Evolutionary conservation across 2,329 filamentous ascomycete species (phyloP).

Genomic region (Septoria linicola): DNA sequence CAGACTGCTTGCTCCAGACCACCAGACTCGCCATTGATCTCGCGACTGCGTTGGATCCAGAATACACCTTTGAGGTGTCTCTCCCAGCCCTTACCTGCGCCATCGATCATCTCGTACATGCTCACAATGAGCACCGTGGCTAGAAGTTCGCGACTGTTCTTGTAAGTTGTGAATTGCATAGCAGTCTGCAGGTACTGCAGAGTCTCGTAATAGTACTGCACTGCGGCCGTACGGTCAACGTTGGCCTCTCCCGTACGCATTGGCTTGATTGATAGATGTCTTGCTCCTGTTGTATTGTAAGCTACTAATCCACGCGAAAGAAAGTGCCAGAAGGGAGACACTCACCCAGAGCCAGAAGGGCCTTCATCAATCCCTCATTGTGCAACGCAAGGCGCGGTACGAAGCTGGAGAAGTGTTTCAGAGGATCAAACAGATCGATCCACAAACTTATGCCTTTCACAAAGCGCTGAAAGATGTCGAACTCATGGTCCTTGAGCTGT

Average conservation of each 20-base stretch:
- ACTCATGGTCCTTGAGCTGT: conserved; percentile 40
- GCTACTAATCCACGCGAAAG: too few species aligned
- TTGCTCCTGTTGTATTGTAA: conserved; percentile 39
- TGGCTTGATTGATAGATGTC: conserved; percentile 49
- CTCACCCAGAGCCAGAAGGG: conserved; percentile 53
- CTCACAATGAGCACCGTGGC: conserved; percentile 61
- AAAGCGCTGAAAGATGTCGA: conserved; percentile 43
- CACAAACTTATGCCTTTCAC: conserved; percentile 41
- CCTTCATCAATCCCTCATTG: conserved; percentile 58
- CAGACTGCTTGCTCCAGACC: conserved; percentile 59
- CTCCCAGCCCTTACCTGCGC: conserved; percentile 58
- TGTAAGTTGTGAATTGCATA: conserved; percentile 59
- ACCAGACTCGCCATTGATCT: conserved; percentile 59
- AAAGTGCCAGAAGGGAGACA: background rate
- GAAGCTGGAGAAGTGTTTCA: conserved; percentile 41
- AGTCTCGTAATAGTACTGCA: conserved; percentile 62
- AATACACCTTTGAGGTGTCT: conserved; percentile 64
- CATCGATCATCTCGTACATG: conserved; percentile 66
- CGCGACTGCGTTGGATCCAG: conserved; percentile 63
- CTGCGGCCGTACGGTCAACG: conserved; percentile 36
- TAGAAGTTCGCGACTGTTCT: conserved; percentile 57
- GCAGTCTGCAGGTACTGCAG: conserved; percentile 61
- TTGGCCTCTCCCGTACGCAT: conserved; percentile 27
- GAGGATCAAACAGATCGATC: conserved; percentile 48
- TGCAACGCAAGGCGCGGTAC: conserved; percentile 47